Evolutionary conservation across 2,329 filamentous ascomycete genomes (phyloP), one percentile per base, ranked within the genome.

Genomic region (Dactylonectria estremocensis): DNA sequence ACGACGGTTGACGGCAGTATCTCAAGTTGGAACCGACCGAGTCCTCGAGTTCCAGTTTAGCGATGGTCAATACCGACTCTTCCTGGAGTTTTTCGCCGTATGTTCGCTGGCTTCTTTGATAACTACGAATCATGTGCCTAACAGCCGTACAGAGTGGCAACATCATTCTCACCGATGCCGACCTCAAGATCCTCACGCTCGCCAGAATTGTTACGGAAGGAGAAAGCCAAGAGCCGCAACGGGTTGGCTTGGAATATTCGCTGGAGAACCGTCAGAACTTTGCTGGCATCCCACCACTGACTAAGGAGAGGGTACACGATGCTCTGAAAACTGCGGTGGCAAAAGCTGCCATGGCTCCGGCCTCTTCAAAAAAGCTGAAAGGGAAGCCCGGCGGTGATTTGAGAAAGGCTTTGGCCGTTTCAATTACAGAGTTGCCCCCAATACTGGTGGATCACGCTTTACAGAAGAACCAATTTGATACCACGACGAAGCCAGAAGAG

Each of bases 1-100:
- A 10, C 88, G 95, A 69, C 87, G 95, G 64, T 89, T 97, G 64
- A 97, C 95, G 0, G 86, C 89, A 0, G 89, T 99, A 10, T 84
- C 87, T 2, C 96, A 99, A 81, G 89, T 99, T 57, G 96, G 96
- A 55, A 98, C 95, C 2, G 96, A 99, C 80, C 89, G 96, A 60
- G 93, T 99, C 68, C 91, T 99, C 60, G 94, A 98, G 79, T 90
- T 99, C 61, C 89, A 93, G 75, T 98, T 99, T 79, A 97, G 93
- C 74, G 95, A 98, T 84, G 96, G 96, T 11, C 88, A 91, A 73
- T 98, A 97, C 78, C 88, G 92, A 48, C 81, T 99, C 22, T 98
- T 94, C 78, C 84, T 99, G 31, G 96, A 99, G 82, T 99, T 99
- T 83, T 99, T 97, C 79, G 95, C 96, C 1, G 83, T 84, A 75